Base-by-base conservation (phyloP, 495 filamentous ascomycete species). In the Margaritispora aquatica region DNA sequence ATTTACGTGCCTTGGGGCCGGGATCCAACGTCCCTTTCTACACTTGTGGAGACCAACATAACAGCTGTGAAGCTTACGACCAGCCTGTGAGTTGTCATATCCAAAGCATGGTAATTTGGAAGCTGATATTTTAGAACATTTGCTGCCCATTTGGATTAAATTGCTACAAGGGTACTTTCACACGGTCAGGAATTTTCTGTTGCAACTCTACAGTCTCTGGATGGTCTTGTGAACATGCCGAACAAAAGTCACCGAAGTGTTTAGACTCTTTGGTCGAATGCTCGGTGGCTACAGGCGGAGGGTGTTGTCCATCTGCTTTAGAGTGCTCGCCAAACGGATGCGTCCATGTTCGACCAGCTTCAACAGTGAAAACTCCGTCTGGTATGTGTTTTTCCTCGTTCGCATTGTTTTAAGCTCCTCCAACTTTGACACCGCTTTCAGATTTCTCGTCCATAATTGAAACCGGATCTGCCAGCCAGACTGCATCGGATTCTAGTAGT, bases 291-390 rank as follows among this genome's bases (percentile, higher is more conserved):
- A 54, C 53, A 10, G 60, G 60, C 1, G 60, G 60, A 10, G 64
- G 60, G 20, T 66, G 64, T 50, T 66, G 64, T 34, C 57, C 50
- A 17, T 23, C 21, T 3, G 23, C n/a, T 1, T 49, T 58, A 10
- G 21, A 54, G n/a, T 66, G 63, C 41, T 57, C 60, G 17, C 56
- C 57, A 23, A 60, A 66, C 47, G 57, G 60, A 34, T 66, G 63
- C 36, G 55, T 66, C 22, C 52, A 51, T 51, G 38, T 58, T 23
- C 20, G 23, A 3, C 38, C 19, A 26, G 20, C 54, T 15, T 38
- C 51, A 2, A 57, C 38, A 26, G 20, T 53, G 20, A 48, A 21
- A 17, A 8, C 48, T 1, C 47, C 50, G 9, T 44, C 38, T 15
- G 38, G 38, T 44, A 44, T 44, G 38, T 3, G 15, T n/a, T n/a